Evolutionary conservation across 257 asterid species (phyloP), one percentile per base, ranked within the genome.

Genomic region (Plantago ovata): DNA sequence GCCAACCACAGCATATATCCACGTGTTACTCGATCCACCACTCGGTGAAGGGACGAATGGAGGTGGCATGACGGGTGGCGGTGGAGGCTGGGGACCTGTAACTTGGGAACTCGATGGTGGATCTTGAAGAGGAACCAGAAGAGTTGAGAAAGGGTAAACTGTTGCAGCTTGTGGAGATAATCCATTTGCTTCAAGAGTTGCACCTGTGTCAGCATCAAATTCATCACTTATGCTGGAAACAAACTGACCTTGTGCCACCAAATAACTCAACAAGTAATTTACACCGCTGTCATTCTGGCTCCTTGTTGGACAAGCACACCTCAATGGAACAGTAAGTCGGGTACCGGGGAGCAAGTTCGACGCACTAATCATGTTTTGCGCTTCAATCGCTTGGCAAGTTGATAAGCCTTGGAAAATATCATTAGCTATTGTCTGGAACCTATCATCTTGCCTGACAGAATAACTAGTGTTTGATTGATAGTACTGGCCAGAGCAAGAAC

Each of bases 241-340:
- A 38, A 0, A 61, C 33, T 88, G 69, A 16, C 72, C 80, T 47
- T 13, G 41, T 0, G 63, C 16, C 33, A 92, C 24, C 54, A 84
- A 58, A 38, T 88, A 92, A 53, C 83, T 85, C 60, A 92, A 53
- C 55, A 92, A 18, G 42, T 60, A 88, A 41, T 79, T 92, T 8
- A 74, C 79, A 4, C 90, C 85, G 10, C 43, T 60, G 11, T 71
- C 65, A 3, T 28, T 61, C 43, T 92, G 95, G 15, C 58, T 72
- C 52, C 46, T 70, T 6, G 96, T 92, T 0, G 94, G 96, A 50
- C 98, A 92, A 40, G 95, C 95, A 38, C 96, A 92, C 64, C 98
- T 73, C 22, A 84, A 56, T 19, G 98, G 98, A 45, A 92, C 85
- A 9, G 52, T 66, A 40, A 92, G 13, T 50, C 79, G 61, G 0